Conservation (phyloP, 148 eudicot genomes). For the Cornus florida region DNA sequence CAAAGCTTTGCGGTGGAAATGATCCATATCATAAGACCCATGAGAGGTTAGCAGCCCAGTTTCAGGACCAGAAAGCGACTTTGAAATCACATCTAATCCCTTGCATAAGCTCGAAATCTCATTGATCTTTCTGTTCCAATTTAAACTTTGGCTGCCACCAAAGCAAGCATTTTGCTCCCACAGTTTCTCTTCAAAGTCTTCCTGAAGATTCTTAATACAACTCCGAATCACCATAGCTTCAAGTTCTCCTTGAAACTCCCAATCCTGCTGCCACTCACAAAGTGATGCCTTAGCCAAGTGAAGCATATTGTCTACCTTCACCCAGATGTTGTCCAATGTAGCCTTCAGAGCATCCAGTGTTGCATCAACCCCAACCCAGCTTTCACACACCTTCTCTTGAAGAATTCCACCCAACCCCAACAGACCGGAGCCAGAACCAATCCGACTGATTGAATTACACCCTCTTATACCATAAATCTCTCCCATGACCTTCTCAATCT, state of each 20-base stretch:
- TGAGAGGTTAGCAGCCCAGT: constrained; percentile 47
- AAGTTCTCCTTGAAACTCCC: constrained; percentile 35
- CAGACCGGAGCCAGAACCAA: constrained; percentile 36
- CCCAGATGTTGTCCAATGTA: constrained; percentile 32
- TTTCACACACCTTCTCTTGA: constrained; percentile 23
- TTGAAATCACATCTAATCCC: constrained; percentile 53
- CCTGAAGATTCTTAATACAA: constrained; percentile 32
- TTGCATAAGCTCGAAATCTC: constrained; percentile 45
- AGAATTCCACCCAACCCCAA: constrained; percentile 35
- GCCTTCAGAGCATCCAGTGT: constrained; percentile 24
- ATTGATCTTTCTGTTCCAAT: constrained; percentile 45
- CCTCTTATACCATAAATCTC: constrained; percentile 27
- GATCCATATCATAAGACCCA: constrained; percentile 61
- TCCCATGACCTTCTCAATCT: constrained; percentile 37
- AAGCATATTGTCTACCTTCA: constrained; percentile 27
- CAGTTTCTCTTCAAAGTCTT: constrained; percentile 47
- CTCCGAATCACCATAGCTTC: constrained; percentile 47
- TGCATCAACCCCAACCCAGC: constrained; percentile 18
- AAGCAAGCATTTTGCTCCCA: constrained; percentile 33
- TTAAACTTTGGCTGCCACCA: constrained; percentile 21
- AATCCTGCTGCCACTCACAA: constrained; percentile 37
- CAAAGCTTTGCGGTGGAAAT: constrained; percentile 41
- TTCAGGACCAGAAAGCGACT: constrained; percentile 50
- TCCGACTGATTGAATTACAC: constrained; percentile 18
- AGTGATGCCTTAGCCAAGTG: constrained; percentile 21